Conservation (phyloP, 2,329 filamentous ascomycete species). For the Hypoxylon sp. region DNA sequence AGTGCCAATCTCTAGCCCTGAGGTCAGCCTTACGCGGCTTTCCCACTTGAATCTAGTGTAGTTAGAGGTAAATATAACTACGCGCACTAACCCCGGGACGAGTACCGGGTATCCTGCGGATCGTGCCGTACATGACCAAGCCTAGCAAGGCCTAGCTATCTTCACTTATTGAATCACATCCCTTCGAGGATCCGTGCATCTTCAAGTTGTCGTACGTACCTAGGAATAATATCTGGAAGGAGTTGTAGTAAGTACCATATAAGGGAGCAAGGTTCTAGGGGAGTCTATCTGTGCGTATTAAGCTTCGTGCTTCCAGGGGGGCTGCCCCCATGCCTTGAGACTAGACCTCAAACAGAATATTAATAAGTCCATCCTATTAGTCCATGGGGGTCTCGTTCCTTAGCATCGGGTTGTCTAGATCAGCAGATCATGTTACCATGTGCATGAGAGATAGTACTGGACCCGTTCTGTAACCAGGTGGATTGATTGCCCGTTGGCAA, state of each 20-base stretch:
- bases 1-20: neutral
- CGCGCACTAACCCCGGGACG: neutral
- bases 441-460: constrained; percentile 25
- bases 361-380: constrained; percentile 27
- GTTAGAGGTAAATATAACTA: neutral
- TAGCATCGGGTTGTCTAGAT: constrained; percentile 36
- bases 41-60: neutral
- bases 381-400: constrained; percentile 28
- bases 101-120: neutral
- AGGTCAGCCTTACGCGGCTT: constrained; percentile 10
- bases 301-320: constrained; percentile 30
- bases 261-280: constrained; percentile 20
- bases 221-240: neutral
- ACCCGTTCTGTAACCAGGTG: constrained; percentile 20
- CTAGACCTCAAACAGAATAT: constrained; percentile 31
- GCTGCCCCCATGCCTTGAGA: constrained; percentile 31
- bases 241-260: constrained; percentile 6
- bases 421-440: constrained; percentile 39
- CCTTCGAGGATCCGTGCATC: neutral
- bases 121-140: neutral
- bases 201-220: neutral
- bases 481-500: constrained; percentile 25
- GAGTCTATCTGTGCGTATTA: constrained; percentile 28
- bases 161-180: neutral
- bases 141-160: neutral